A percentile compares a stretch with the other conserved stretches of the same genome.
Evolutionary conservation across 1,284 basidiomycete species (phyloP).

Genomic region (Apiotrichum brassicae): DNA sequence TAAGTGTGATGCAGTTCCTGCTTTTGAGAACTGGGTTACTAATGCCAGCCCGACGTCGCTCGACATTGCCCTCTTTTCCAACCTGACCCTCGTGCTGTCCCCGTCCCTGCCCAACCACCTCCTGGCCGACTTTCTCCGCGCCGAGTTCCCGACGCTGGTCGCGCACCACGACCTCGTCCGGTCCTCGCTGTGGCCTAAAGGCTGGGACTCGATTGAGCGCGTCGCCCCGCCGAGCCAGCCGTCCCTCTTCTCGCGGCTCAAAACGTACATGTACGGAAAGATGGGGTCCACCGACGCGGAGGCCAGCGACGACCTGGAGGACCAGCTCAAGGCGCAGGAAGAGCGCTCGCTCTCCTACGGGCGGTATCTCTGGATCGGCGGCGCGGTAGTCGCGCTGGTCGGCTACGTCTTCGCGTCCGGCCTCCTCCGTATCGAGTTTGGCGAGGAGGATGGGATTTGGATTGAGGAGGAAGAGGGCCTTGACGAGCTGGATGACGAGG

Average conservation of each 20-base stretch:
- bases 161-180: constrained; percentile 32
- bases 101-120: constrained; percentile 40
- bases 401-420: constrained; percentile 36
- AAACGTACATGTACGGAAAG: background rate
- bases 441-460: constrained; percentile 17
- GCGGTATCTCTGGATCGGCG: no score
- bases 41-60: constrained; percentile 32
- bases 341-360: background rate
- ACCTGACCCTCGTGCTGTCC: constrained; percentile 42
- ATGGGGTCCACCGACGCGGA: background rate
- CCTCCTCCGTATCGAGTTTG: constrained; percentile 32
- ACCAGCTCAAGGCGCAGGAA: no score
- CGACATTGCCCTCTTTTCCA: constrained; percentile 42
- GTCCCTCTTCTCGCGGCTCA: background rate
- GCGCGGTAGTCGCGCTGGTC: constrained; percentile 19
- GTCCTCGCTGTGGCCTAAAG: constrained; percentile 19
- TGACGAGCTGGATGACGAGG: constrained; percentile 19
- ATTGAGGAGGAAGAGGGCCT: constrained; percentile 14
- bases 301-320: no score
- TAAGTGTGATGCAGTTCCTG: constrained; percentile 10
- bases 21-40: background rate
- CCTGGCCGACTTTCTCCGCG: constrained; percentile 35
- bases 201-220: constrained; percentile 12
- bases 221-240: background rate
- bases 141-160: constrained; percentile 31